Evolutionary conservation across 768 basidiomycete species (phyloP).

Genomic region (Agrocybe chaxingu): DNA sequence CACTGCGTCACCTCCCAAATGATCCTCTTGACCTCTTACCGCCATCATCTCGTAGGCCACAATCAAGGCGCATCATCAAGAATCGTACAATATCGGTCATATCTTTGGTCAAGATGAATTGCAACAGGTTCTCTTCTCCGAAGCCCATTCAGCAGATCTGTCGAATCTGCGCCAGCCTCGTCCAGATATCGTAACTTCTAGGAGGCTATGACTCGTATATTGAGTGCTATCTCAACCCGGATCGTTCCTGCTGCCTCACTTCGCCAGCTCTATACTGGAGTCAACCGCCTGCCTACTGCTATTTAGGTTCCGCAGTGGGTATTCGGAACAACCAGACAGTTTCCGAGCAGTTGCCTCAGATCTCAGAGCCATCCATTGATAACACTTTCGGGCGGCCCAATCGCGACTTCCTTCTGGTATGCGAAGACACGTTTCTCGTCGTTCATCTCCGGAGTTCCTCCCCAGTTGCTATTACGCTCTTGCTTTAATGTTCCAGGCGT

Average conservation of each 20-base stretch:
- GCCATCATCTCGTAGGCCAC: too few relatives aligned
- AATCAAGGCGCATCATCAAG: too few relatives aligned
- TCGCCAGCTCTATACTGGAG: not conserved
- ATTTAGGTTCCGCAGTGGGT: slow-evolving; percentile 2
- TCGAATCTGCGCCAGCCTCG: too few relatives aligned
- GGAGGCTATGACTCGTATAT: too few relatives aligned
- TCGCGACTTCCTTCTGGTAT: slow-evolving; percentile 9
- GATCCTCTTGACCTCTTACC: too few relatives aligned
- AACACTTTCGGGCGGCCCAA: not conserved
- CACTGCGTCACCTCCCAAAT: too few relatives aligned
- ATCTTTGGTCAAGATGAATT: too few relatives aligned
- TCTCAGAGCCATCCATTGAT: not conserved
- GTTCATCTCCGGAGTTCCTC: slow-evolving; percentile 19
- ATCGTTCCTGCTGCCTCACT: slow-evolving; percentile 5
- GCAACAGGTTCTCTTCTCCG: too few relatives aligned
- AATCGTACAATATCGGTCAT: too few relatives aligned
- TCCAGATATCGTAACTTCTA: too few relatives aligned
- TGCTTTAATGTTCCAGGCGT: slow-evolving; percentile 10
- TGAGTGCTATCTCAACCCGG: slow-evolving; percentile 1
- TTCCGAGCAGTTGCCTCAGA: not conserved
- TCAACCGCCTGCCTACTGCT: slow-evolving; percentile 2
- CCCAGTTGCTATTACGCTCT: slow-evolving; percentile 9
- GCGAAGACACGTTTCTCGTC: slow-evolving; percentile 11
- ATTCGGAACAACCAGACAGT: slow-evolving; percentile 1
- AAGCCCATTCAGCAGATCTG: too few relatives aligned